Base-by-base conservation (phyloP, 495 filamentous ascomycete species). In the Haplographium delicatum region DNA sequence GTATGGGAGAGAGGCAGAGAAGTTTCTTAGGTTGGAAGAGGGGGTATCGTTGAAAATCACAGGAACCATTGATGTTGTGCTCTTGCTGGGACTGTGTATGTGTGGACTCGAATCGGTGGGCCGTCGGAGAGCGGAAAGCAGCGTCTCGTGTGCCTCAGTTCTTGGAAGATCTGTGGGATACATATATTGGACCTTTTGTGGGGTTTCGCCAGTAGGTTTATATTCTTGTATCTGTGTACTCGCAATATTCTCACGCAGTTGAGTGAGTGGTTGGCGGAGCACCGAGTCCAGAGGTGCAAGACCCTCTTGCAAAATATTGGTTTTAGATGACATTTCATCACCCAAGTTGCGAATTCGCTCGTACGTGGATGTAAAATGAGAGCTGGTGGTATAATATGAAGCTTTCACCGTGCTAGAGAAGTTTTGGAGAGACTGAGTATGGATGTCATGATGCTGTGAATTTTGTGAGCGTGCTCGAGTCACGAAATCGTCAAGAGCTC, bases 401-500 rank as follows among this genome's bases (percentile, higher is more conserved):
- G 79, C 64, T 47, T 81, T 78, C 2, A 91, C 85, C 3, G 78
- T 82, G 3, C 62, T 58, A 1, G 82, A 74, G 19, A 96, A 75
- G 15, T 61, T 68, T 27, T 72, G 57, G 5, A 96, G 64, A 1
- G 83, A 86, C 5, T 65, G 59, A 3, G 78, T 60, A 54, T 93
- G 83, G 30, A 63, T 75, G 26, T 81, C 71, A 57, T 89, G 81
- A 63, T 93, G 89, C 9, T 68, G 65, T 31, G 84, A 78, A 61
- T 96, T 96, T 55, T 93, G 84, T 5, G 79, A 84, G 47, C 84
- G 81, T 11, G 94, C 89, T 37, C 86, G 85, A 23, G 86, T 74
- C 27, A 96, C 88, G 54, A 96, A 95, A 51, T 89, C 86, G 66
- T 96, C 93, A 5, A 97, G 74, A 5, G 87, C 85, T 55, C 78